These are phyloP conservation scores for Crotalaria pallida DNA, from an alignment of 306 rosid genomes.

Conservation along the genomic window DNA sequence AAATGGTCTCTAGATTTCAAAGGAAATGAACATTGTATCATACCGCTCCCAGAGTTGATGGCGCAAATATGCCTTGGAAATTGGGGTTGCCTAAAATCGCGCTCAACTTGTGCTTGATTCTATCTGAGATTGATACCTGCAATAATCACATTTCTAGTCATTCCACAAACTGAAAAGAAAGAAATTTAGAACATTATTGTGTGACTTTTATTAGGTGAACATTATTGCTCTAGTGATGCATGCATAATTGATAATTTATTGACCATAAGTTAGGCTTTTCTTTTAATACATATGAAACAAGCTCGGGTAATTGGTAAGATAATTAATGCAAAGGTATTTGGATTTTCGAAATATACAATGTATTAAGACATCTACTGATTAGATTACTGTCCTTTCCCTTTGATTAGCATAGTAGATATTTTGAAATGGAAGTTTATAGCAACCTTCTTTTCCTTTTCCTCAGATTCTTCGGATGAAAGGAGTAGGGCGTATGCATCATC, in stretches of 20 bases:
- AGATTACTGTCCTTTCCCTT: not conserved
- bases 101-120: constrained; percentile 23
- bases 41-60: constrained; percentile 83
- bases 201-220: not conserved
- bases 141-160: constrained; percentile 1
- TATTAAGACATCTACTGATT: not conserved
- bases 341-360: not conserved
- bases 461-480: constrained; percentile 27
- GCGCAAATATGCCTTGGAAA: constrained; percentile 61
- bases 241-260: not conserved
- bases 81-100: constrained; percentile 33
- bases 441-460: constrained; percentile 38
- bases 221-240: not conserved
- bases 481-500: constrained; percentile 30
- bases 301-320: not conserved
- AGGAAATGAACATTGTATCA: not conserved
- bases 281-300: constrained; percentile 11
- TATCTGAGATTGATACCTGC: constrained; percentile 34
- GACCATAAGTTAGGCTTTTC: not conserved
- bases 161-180: not conserved
- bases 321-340: not conserved
- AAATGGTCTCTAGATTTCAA: not conserved
- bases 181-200: not conserved
- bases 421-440: not conserved
- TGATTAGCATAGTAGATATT: constrained; percentile 1